These are phyloP conservation scores for Fusarium continuum DNA, from an alignment of 2,329 filamentous ascomycete genomes.

Conservation along the genomic window DNA sequence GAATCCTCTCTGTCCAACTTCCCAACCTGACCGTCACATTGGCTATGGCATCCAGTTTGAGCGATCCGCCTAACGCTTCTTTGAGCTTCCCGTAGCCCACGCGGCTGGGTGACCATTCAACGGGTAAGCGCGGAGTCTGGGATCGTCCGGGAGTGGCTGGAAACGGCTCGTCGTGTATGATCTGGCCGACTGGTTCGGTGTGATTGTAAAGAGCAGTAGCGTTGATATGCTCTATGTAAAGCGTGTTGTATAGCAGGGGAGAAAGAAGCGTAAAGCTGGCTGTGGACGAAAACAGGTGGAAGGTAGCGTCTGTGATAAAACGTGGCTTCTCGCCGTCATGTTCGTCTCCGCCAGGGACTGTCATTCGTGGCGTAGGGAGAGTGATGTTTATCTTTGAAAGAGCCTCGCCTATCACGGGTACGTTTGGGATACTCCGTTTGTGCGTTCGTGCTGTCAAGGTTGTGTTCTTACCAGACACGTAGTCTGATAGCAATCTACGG, in stretches of 20 bases:
- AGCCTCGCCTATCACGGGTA: constrained; percentile 76
- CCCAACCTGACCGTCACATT: constrained; percentile 79
- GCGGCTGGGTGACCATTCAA: constrained; percentile 78
- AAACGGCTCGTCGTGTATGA: constrained; percentile 78
- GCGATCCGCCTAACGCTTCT: constrained; percentile 79
- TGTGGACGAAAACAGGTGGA: constrained; percentile 87
- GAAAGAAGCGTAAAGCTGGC: constrained; percentile 86
- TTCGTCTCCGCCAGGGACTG: constrained; percentile 60
- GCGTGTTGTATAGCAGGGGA: constrained; percentile 75
- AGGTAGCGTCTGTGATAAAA: constrained; percentile 86
- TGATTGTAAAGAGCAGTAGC: constrained; percentile 88
- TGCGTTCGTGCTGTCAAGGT: constrained; percentile 79
- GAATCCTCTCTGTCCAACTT: constrained; percentile 76
- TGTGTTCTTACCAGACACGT: constrained; percentile 88
- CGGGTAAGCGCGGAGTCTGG: constrained; percentile 79
- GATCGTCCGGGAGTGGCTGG: constrained; percentile 78
- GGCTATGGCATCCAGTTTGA: constrained; percentile 83
- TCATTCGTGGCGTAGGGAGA: constrained; percentile 74
- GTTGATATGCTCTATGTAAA: constrained; percentile 82
- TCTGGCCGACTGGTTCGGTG: constrained; percentile 78
- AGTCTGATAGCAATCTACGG: constrained; percentile 80
- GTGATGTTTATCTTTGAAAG: constrained; percentile 77
- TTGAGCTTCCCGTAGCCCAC: constrained; percentile 85
- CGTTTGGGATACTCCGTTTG: constrained; percentile 74
- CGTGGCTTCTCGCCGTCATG: constrained; percentile 53